Base-by-base conservation (phyloP, 148 eudicot genomes). In the Rhododendron molle region DNA sequence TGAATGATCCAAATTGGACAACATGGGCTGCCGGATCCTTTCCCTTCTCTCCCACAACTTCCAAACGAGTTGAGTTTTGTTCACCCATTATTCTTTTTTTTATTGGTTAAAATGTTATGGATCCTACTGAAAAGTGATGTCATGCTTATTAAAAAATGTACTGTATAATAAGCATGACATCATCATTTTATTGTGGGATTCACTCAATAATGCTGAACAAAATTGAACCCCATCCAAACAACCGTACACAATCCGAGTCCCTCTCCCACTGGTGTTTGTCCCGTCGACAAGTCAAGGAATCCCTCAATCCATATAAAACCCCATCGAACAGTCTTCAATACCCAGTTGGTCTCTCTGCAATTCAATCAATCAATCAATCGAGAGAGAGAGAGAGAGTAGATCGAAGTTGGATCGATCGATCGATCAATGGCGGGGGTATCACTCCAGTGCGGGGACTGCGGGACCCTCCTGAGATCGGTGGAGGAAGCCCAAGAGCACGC, bases 401-500 rank as follows among this genome's bases (percentile, higher is more conserved):
- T 13, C 36, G 18, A 69, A 54, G 21, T 54, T 69, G 36, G 74
- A 30, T 38, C 87, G 69, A 23, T 38, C 87, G 69, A 23, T 67
- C 73, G 73, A 69, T 38, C 87, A 60, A 97, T 97, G 99, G 93
- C 98, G 86, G 99, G 99, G 40, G 90, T 95, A 34, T 97, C 99
- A 3, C 90, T 97, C 56, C 83, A 92, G 87, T 97, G 99, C 83
- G 99, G 99, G 1, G 98, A 95, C 46, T 97, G 99, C 36, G 99
- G 99, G 30, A 89, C 92, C 36, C 89, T 94, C 3, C 81, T 97
- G 23, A 91, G 91, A 89, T 92, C 99, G 20, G 96, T 97, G 1
- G 98, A 92, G 50, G 98, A 97, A 89, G 99, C 99, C 5, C 98
- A 95, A 77, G 93, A 95, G 84, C 99, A 97, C 89, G 98, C 99